Evolutionary conservation across 1,284 basidiomycete genomes (phyloP).

Genomic region (Tilletia setariae): DNA sequence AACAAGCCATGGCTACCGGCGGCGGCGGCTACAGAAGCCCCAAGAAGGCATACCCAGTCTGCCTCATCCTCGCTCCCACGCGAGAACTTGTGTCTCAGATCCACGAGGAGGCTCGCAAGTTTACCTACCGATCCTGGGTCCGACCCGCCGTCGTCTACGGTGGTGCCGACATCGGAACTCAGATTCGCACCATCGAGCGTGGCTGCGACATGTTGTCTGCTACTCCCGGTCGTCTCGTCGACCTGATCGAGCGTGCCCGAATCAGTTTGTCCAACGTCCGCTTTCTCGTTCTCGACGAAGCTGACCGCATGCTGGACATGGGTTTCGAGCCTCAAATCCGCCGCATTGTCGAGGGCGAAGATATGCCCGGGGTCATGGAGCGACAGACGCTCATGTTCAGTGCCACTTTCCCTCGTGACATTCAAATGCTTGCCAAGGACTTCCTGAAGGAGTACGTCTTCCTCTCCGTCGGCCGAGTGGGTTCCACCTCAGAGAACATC

Average conservation of each 20-base stretch:
- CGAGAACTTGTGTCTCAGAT: slow-evolving; percentile 99
- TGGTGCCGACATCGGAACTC: slow-evolving; percentile 93
- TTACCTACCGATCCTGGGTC: slow-evolving; percentile 98
- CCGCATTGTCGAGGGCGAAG: slow-evolving; percentile 93
- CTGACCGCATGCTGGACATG: slow-evolving; percentile 99
- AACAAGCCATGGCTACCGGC: slow-evolving; percentile 49
- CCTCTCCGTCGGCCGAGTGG: slow-evolving; percentile 96
- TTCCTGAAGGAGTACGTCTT: slow-evolving; percentile 84
- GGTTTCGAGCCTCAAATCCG: slow-evolving; percentile 99
- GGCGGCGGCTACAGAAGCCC: slow-evolving; percentile 61
- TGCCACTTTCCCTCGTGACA: slow-evolving; percentile 98
- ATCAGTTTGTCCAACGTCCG: slow-evolving; percentile 95
- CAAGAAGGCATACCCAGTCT: slow-evolving; percentile 92
- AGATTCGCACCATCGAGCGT: slow-evolving; percentile 89
- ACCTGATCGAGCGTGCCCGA: slow-evolving; percentile 94
- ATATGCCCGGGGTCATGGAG: slow-evolving; percentile 88
- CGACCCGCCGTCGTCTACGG: slow-evolving; percentile 98
- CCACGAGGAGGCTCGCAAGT: slow-evolving; percentile 98
- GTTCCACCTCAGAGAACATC: slow-evolving; percentile 98
- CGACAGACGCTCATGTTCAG: slow-evolving; percentile 99
- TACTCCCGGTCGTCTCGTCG: slow-evolving; percentile 97
- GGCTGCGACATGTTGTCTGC: slow-evolving; percentile 96
- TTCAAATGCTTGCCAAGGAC: slow-evolving; percentile 92
- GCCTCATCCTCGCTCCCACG: slow-evolving; percentile 92
- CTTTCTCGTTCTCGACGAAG: slow-evolving; percentile 97